These are phyloP conservation scores for Mortierella sp. DNA, from an alignment of 371 early-diverging fungal genomes.

Conservation along the genomic window DNA sequence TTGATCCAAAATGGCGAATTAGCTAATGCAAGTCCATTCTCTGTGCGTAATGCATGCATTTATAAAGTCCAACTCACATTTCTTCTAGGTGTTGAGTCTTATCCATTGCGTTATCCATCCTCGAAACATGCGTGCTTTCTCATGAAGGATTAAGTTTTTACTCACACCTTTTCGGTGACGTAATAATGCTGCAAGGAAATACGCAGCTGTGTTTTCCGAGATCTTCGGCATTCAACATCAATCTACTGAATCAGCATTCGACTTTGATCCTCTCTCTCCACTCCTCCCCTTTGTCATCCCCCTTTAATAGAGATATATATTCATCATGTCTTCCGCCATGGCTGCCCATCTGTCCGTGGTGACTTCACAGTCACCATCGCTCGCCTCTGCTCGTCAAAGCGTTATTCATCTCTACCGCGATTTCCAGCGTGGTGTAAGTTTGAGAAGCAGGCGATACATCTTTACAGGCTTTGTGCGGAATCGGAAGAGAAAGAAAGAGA, in stretches of 20 bases:
- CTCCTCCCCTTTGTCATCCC: neutral
- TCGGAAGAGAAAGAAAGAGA: too few relatives aligned
- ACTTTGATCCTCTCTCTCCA: neutral
- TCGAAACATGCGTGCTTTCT: too few relatives aligned
- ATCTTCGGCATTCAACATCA: neutral
- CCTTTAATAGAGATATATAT: slow-evolving; percentile 10
- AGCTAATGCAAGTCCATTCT: neutral
- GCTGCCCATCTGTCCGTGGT: slow-evolving; percentile 57
- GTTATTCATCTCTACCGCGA: slow-evolving; percentile 58
- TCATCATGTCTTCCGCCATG: slow-evolving; percentile 58
- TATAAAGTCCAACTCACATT: neutral
- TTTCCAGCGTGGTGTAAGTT: slow-evolving; percentile 58
- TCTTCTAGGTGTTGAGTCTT: neutral
- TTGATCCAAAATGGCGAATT: neutral
- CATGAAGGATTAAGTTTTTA: too few relatives aligned
- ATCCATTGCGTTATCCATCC: neutral
- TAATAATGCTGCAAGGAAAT: neutral
- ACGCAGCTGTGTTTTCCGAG: neutral
- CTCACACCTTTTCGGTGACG: too few relatives aligned
- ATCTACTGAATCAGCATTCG: neutral
- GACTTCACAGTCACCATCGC: slow-evolving; percentile 54
- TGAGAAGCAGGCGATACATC: too few relatives aligned
- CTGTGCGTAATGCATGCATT: neutral
- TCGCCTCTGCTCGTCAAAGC: slow-evolving; percentile 40
- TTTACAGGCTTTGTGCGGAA: too few relatives aligned